Conservation (phyloP, 306 rosid genomes). For the Quercus ilex region DNA sequence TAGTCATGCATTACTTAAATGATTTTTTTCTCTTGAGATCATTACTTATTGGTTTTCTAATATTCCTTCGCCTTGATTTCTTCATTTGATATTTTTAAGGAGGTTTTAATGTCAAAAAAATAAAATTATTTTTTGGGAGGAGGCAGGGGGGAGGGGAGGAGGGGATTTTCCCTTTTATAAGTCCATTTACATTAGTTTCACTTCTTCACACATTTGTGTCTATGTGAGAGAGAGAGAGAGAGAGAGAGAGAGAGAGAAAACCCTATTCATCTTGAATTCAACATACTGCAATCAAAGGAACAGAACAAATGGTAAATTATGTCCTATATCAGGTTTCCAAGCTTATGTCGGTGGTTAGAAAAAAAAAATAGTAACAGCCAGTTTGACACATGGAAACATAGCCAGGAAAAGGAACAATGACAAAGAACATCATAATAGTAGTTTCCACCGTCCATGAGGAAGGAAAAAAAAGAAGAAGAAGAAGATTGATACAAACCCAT, state of each 20-base stretch:
- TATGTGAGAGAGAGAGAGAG: neutral
- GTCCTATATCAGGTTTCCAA: neutral
- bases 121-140: neutral
- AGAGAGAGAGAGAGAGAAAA: no score
- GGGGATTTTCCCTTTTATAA: no score
- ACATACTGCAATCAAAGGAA: neutral
- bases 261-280: neutral
- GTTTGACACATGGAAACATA: neutral
- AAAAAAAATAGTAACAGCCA: neutral
- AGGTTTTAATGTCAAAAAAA: neutral
- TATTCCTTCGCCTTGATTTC: no score
- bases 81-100: neutral
- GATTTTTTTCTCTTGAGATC: neutral
- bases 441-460: neutral
- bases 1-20: neutral
- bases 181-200: no score
- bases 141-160: neutral
- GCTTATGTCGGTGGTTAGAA: neutral
- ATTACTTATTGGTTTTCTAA: neutral
- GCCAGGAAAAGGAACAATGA: neutral
- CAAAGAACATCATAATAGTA: neutral
- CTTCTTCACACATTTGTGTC: neutral
- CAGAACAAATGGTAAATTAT: neutral
- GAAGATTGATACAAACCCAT: no score
- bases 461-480: no score